Evolutionary conservation across 2,329 filamentous ascomycete genomes (phyloP), one percentile per base, ranked within the genome.

Genomic region (Trichoderma harzianum): DNA sequence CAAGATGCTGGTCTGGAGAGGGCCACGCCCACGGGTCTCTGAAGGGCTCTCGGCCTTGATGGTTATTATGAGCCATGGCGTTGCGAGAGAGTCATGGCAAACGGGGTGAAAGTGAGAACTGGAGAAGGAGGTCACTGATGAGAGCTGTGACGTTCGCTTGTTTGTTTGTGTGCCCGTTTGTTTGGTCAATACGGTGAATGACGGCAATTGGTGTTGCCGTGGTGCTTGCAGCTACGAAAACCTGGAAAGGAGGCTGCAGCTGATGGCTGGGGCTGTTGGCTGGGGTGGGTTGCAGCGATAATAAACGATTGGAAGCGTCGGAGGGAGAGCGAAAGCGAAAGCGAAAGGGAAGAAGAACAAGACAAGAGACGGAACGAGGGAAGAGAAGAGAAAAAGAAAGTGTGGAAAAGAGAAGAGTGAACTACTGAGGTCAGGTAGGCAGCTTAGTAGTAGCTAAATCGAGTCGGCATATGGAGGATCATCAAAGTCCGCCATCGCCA

Each of bases 21-120:
- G 32, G n/a, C 62, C 62, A 39, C 30, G 72, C 72, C 62, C 76
- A 78, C 72, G 69, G 34, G 36, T 74, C 72, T 55, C 75, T 75
- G 72, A 74, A 77, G 72, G 77, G 76, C 73, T 81, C 76, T 71
- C 76, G 75, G 76, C 76, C 76, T 71, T 75, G 72, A 68, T 78
- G 58, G 78, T 79, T 74, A 77, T 74, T 73, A 76, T 79, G 74
- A 70, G 76, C 75, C 80, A 82, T 82, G 39, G 62, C 73, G 71
- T 61, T 43, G 70, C 65, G 57, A 36, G 57, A 68, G 72, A 61
- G 71, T 68, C 78, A 80, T 70, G 76, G 79, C 80, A 73, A 72
- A 73, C 18, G 21, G 57, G 57, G 3, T 14, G 8, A 3, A 18
- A 43, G 28, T 21, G 55, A 32, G n/a, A 24, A 24, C n/a, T 47